Evolutionary conservation across 2,329 filamentous ascomycete species (phyloP).

Genomic region (Trichoderma harzianum): DNA sequence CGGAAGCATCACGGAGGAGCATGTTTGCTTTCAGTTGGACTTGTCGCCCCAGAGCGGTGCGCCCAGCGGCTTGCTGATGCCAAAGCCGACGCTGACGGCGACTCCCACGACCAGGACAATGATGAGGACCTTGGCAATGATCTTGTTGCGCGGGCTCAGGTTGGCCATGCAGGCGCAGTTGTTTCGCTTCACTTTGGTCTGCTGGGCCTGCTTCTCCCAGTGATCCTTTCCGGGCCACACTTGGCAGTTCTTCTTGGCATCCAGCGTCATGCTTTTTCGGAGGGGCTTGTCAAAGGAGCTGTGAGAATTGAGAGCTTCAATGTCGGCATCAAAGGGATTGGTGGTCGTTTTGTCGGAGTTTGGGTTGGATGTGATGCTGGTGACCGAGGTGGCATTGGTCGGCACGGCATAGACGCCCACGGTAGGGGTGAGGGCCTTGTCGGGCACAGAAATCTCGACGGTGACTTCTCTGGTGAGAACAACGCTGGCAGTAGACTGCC

Average conservation of each 20-base stretch:
- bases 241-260: conserved; percentile 46
- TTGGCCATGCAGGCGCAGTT: conserved; percentile 52
- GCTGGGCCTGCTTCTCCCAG: conserved; percentile 58
- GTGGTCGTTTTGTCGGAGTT: conserved; percentile 36
- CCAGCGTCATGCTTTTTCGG: conserved; percentile 26
- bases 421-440: conserved; percentile 26
- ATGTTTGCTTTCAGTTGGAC: neutral
- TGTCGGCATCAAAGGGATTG: conserved; percentile 57
- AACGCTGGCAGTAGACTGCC: conserved; percentile 11
- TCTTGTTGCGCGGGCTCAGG: conserved; percentile 52
- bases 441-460: conserved; percentile 15
- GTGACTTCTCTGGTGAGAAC: conserved; percentile 7
- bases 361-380: conserved; percentile 44
- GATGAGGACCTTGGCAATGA: conserved; percentile 54
- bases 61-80: conserved; percentile 58
- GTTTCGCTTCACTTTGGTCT: conserved; percentile 47
- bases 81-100: conserved; percentile 56
- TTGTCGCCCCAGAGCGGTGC: conserved; percentile 55
- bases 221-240: conserved; percentile 60
- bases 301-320: conserved; percentile 50
- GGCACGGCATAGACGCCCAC: conserved; percentile 24
- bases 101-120: conserved; percentile 50
- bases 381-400: conserved; percentile 26
- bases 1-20: neutral
- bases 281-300: conserved; percentile 33